Base-by-base conservation (phyloP, 805 yeast species). In the Wickerhamiella brachini region DNA sequence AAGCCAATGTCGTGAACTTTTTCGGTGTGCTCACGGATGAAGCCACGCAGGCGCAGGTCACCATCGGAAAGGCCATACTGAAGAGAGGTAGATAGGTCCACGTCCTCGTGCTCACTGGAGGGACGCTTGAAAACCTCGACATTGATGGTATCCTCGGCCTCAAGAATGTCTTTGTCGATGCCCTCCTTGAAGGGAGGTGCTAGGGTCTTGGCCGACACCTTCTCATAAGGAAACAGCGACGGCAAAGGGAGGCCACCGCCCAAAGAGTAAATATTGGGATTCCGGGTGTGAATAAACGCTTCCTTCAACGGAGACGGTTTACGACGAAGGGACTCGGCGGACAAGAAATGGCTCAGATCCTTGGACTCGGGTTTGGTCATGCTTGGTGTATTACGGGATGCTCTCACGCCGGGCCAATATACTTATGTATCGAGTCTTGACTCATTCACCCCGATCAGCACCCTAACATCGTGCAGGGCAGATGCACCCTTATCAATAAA, bases 191-290 rank as follows among this genome's bases (percentile, higher is more conserved):
- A 90, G 1, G 95, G 94, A 51, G 95, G 95, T n/a, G 60, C 63
- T 46, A 64, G 62, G 6, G 87, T 72, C 51, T 78, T 78, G 13
- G 83, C 82, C 21, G 74, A 65, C 52, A 90, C 65, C 57, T 79
- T 77, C 61, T 88, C 86, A 76, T 90, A 86, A 44, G 98, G 97
- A 76, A 90, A 90, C 68, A 85, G 84, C 56, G 84, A 90, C 23
- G 95, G 71, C 65, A 86, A 71, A 13, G 98, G 98, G 59, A 90
- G 76, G 7, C 98, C 98, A 60, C 97, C 98, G 51, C 97, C 97
- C 51, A 90, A 76, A 64, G 88, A 89, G 51, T 87, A 80, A 63
- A 93, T 73, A 49, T 81, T 78, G 34, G 95, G 95, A 56, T 78
- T 75, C 44, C 72, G 71, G 62, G 72, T 83, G 71, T 84, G 83